Evolutionary conservation across 148 eudicot species (phyloP), one percentile per base, ranked within the genome.

Genomic region (Linanthus parryae): DNA sequence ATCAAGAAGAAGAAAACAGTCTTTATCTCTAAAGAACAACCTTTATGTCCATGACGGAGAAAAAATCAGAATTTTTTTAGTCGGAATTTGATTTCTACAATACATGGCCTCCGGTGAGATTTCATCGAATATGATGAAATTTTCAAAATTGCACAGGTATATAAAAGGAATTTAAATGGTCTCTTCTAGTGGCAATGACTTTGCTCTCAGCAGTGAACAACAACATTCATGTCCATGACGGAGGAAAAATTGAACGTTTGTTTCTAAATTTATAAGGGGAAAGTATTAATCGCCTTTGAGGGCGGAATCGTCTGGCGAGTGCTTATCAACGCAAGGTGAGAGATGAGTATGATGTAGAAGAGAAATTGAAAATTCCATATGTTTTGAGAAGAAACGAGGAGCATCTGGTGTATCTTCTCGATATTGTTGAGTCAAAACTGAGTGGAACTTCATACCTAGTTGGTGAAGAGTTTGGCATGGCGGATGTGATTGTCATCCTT

Each of bases 121-220:
- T n/a, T n/a, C n/a, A n/a, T n/a, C n/a, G n/a, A n/a, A n/a, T n/a
- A n/a, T n/a, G n/a, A n/a, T n/a, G n/a, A n/a, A n/a, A n/a, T n/a
- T n/a, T n/a, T n/a, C n/a, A n/a, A n/a, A n/a, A n/a, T n/a, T n/a
- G n/a, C n/a, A n/a, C n/a, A 90, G 97, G 85, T 90, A 91, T 50
- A 74, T 84, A 53, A 96, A 92, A 58, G 71, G 96, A 54, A 81
- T 92, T 25, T 94, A 95, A 23, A 62, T 63, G 17, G 98, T 92
- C 31, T 76, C 98, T 13, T 73, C 94, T 1, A 77, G 77, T 11
- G 77, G 74, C 2, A 76, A 76, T 36, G 72, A 67, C 22, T 57
- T 75, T 36, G 53, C 59, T 5, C 78, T 72, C 17, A 77, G 90
- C 70, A 55, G 68, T 58, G 57, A 56, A 48, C 76, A 84, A n/a